Evolutionary conservation across 148 eudicot species (phyloP).

Genomic region (Selenicereus undatus): DNA sequence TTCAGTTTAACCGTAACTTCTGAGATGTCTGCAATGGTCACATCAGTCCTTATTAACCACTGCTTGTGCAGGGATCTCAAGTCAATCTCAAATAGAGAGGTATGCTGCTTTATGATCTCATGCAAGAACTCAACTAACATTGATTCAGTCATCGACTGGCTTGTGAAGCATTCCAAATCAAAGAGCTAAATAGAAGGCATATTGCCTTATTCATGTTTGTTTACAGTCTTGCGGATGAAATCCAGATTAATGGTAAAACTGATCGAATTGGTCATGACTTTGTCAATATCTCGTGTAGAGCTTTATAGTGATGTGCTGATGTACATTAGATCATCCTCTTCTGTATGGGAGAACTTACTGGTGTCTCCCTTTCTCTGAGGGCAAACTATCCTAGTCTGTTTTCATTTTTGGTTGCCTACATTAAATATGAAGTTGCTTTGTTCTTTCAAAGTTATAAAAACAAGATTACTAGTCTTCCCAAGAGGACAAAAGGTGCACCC

Average conservation of each 20-base stretch:
- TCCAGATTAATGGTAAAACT: constrained; percentile 11
- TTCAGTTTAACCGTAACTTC: neutral
- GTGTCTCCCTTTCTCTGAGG: neutral
- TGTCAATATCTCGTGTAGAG: constrained; percentile 30
- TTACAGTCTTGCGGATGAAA: constrained; percentile 5
- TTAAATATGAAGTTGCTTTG: neutral
- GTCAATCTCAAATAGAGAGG: constrained; percentile 82
- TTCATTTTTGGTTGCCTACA: neutral
- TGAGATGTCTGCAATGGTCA: no score
- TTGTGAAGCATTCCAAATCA: constrained; percentile 94
- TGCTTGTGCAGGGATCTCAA: constrained; percentile 67
- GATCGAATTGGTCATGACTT: constrained; percentile 4
- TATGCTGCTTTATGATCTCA: constrained; percentile 98
- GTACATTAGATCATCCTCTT: constrained; percentile 9
- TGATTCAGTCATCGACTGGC: constrained; percentile 91
- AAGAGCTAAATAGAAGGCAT: constrained; percentile 50
- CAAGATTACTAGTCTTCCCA: neutral
- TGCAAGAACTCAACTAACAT: constrained; percentile 99
- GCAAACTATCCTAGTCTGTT: neutral
- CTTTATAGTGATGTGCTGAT: constrained; percentile 23
- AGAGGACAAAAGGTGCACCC: neutral
- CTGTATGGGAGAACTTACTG: neutral
- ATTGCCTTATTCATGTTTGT: constrained; percentile 23
- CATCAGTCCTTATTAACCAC: neutral
- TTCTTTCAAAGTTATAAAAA: neutral